Conservation (phyloP, 441 rosid genomes). For the Adansonia grandidieri region DNA sequence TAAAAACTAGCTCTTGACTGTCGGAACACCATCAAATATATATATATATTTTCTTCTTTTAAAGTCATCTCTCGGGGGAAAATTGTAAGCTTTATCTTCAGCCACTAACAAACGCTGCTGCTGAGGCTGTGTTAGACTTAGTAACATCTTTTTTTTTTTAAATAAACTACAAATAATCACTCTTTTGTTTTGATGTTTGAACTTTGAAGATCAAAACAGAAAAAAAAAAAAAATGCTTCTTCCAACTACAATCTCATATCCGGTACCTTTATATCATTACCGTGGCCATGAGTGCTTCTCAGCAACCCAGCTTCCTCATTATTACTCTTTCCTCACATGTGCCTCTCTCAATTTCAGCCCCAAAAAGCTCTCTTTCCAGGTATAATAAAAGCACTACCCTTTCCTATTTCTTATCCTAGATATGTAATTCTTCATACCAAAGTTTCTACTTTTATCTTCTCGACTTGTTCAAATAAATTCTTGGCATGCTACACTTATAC, state of each 20-base stretch:
- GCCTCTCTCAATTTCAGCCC: constrained; percentile 40
- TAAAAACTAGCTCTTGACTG: not conserved
- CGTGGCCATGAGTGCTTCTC: constrained; percentile 23
- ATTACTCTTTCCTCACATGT: constrained; percentile 40
- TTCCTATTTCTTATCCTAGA: not conserved
- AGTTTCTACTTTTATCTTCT: not conserved
- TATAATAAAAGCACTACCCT: constrained; percentile 21
- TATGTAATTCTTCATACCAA: not conserved
- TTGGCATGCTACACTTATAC: not conserved
- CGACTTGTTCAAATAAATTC: not conserved
- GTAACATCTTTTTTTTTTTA: not conserved
- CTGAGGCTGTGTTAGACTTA: not conserved
- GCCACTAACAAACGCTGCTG: not conserved
- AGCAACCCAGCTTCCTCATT: constrained; percentile 24
- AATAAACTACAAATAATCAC: not conserved
- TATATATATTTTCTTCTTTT: not conserved
- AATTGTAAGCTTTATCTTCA: constrained; percentile 14
- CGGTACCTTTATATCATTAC: constrained; percentile 41
- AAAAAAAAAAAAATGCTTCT: constrained; percentile 48
- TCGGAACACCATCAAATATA: not conserved
- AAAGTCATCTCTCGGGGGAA: not conserved
- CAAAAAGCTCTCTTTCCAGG: constrained; percentile 52
- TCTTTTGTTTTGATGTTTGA: constrained; percentile 2
- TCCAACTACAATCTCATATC: constrained; percentile 53
- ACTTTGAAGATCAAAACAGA: constrained; percentile 6